phyloP scores from a whole-genome alignment of 1,139 yeast genomes.

The Protomyces gravidus region DNA sequence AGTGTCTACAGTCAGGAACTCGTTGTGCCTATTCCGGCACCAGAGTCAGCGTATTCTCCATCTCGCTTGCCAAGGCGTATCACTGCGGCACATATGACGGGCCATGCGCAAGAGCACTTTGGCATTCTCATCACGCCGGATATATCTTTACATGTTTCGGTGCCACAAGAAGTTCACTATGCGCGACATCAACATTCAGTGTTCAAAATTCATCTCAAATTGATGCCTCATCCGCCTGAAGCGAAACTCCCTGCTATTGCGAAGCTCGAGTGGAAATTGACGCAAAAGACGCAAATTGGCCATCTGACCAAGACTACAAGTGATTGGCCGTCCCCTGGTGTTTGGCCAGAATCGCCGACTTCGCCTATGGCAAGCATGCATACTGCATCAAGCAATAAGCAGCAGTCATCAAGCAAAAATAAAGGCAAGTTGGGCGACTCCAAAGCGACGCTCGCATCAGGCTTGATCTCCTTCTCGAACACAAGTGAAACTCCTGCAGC shows the following conservation, averaged over 20 bases:
- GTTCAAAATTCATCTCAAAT: conserved; percentile 23
- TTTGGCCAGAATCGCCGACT: not conserved
- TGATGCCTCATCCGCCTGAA: conserved; percentile 27
- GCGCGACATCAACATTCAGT: conserved; percentile 14
- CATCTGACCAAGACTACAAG: not conserved
- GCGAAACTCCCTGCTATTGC: conserved; percentile 22
- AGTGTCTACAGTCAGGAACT: conserved; percentile 16
- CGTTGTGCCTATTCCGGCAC: conserved; percentile 18
- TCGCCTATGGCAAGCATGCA: not conserved
- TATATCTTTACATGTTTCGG: conserved; percentile 24
- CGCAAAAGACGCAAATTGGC: conserved; percentile 11
- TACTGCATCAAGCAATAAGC: not conserved
- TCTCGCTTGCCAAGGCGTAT: conserved; percentile 18
- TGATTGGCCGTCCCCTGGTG: not conserved
- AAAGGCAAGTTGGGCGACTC: conserved; percentile 6
- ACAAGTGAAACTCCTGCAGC: not conserved
- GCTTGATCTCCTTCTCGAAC: not conserved
- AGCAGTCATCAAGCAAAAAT: not conserved
- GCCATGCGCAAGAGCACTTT: conserved; percentile 42
- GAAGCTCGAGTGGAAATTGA: conserved; percentile 19
- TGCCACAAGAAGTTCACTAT: conserved; percentile 21
- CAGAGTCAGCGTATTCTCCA: conserved; percentile 22
- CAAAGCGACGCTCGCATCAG: conserved; percentile 12
- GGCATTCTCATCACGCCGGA: conserved; percentile 95
- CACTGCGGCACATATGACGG: conserved; percentile 14